Conservation (phyloP, 345 rosid species). For the Brassica carinata region DNA sequence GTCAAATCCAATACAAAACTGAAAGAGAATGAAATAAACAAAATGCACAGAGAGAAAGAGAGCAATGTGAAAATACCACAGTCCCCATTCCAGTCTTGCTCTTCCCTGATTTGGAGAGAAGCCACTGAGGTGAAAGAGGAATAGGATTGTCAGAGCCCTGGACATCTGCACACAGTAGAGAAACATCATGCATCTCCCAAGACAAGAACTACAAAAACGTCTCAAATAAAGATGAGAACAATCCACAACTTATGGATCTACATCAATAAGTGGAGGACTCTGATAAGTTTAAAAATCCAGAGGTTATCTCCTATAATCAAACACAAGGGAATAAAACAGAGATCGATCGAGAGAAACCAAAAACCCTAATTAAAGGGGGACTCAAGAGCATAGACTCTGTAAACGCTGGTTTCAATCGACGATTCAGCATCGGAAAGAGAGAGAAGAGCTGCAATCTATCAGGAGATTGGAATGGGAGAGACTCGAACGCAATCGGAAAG, state of each 20-base stretch:
- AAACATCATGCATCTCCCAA: not conserved
- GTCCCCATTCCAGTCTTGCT: constrained; percentile 70
- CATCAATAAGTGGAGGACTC: not conserved
- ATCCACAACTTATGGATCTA: constrained; percentile 17
- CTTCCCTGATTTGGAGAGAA: constrained; percentile 86
- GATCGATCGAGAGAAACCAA: not conserved
- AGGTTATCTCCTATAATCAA: not conserved
- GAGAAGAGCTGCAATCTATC: not conserved
- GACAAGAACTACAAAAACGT: not conserved
- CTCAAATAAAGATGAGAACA: not conserved
- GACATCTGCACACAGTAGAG: constrained; percentile 57
- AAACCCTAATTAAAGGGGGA: constrained; percentile 32
- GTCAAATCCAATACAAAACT: not conserved
- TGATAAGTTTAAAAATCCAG: not conserved
- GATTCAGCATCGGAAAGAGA: not conserved
- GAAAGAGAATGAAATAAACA: not conserved
- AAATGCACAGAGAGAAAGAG: not conserved
- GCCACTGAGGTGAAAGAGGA: constrained; percentile 99
- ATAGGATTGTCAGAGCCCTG: constrained; percentile 73
- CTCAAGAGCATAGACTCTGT: not conserved
- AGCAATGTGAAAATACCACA: constrained; percentile 57
- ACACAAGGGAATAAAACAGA: not conserved
- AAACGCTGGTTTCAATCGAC: constrained; percentile 8
- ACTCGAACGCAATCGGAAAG: not conserved
- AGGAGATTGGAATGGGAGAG: constrained; percentile 24